A percentile compares a stretch with the other conserved stretches of the same genome.
phyloP scores from a whole-genome alignment of 31 red algal species.

The Porphyra umbilicalis region DNA sequence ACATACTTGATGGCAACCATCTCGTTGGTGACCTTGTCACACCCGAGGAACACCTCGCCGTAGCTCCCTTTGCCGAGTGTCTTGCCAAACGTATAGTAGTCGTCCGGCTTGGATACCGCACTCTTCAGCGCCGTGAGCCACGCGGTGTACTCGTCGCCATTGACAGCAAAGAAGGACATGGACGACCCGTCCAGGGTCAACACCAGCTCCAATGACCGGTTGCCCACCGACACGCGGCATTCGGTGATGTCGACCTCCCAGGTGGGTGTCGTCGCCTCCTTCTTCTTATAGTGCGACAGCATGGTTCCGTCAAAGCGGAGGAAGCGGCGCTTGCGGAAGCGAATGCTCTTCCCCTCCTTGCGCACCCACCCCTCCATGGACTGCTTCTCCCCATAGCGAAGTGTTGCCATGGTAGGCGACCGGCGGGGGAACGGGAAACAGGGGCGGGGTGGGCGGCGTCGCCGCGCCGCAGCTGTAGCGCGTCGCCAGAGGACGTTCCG shows the following conservation, averaged over 20 bases:
- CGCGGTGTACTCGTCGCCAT: slow-evolving; percentile 19
- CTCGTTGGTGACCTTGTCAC: slow-evolving; percentile 34
- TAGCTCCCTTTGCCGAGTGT: slow-evolving; percentile 66
- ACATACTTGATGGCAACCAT: slow-evolving; percentile 38
- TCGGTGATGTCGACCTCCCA: slow-evolving; percentile 73
- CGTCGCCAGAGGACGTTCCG: no score
- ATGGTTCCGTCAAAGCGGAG: slow-evolving; percentile 43
- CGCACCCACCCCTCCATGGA: slow-evolving; percentile 55
- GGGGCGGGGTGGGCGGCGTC: no score
- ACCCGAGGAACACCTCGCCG: slow-evolving; percentile 56
- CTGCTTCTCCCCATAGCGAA: slow-evolving; percentile 4
- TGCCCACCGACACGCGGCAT: slow-evolving; percentile 41
- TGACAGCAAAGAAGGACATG: slow-evolving; percentile 77
- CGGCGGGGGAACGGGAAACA: not conserved
- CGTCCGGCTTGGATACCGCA: slow-evolving; percentile 32
- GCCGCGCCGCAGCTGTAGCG: no score
- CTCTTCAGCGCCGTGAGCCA: slow-evolving; percentile 80
- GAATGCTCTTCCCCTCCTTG: slow-evolving; percentile 73
- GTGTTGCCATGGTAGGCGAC: not conserved
- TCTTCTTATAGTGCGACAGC: slow-evolving; percentile 60
- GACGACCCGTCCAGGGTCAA: slow-evolving; percentile 47
- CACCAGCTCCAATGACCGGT: slow-evolving; percentile 55
- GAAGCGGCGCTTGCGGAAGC: slow-evolving; percentile 48
- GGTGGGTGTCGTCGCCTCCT: slow-evolving; percentile 30
- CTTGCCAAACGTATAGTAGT: slow-evolving; percentile 54